These are phyloP conservation scores for Myxozyma monticola DNA, from an alignment of 805 yeast species.

Conservation along the genomic window DNA sequence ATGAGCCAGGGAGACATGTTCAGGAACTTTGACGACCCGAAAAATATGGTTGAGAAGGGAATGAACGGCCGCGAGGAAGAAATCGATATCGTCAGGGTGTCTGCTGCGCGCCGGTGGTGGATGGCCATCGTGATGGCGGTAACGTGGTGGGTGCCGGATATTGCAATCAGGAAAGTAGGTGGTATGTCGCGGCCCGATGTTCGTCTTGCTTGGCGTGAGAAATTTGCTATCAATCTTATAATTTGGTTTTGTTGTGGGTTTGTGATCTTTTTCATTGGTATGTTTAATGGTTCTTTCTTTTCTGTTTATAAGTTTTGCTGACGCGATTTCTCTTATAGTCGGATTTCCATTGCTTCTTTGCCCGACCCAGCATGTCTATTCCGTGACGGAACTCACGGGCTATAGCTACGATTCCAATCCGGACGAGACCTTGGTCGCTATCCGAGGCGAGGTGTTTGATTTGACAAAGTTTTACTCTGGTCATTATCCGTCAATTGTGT, in stretches of 20 bases:
- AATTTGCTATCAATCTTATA: conserved; percentile 45
- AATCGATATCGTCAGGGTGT: conserved; percentile 31
- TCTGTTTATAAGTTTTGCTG: conserved; percentile 33
- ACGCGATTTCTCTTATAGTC: conserved; percentile 30
- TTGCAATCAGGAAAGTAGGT: conserved; percentile 37
- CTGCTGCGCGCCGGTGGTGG: conserved; percentile 41
- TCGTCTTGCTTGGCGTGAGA: conserved; percentile 47
- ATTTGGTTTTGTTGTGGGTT: conserved; percentile 43
- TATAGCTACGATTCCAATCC: conserved; percentile 37
- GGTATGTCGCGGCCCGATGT: conserved; percentile 40
- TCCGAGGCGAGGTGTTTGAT: conserved; percentile 45
- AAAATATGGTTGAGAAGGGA: conserved; percentile 40
- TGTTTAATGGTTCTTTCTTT: conserved; percentile 4
- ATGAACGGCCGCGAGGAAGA: conserved; percentile 40
- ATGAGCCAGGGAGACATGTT: conserved; percentile 36
- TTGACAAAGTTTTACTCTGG: conserved; percentile 42
- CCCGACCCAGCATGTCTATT: conserved; percentile 43
- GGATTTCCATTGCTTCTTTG: conserved; percentile 46
- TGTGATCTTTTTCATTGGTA: conserved; percentile 24
- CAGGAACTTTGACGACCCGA: conserved; percentile 38
- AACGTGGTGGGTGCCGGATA: conserved; percentile 47
- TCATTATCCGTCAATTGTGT: conserved; percentile 44
- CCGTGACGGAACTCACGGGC: conserved; percentile 37
- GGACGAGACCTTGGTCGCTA: conserved; percentile 39
- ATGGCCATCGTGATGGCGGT: conserved; percentile 41